Percentiles rank a stretch among this genome's conserved stretches.
Conservation (phyloP, 768 basidiomycete species). For the Serendipita sp. region DNA sequence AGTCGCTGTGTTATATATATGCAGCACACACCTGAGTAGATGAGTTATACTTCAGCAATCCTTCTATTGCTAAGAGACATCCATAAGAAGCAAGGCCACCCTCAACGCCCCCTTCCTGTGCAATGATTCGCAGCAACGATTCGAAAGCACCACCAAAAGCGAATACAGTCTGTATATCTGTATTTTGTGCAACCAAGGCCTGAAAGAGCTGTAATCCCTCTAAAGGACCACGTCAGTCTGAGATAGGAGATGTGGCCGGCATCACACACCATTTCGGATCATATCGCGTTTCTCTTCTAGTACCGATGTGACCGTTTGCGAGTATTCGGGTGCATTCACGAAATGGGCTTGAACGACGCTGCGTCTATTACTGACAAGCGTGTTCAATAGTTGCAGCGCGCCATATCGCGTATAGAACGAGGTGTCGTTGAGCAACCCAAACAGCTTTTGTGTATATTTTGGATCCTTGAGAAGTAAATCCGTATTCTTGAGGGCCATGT, state of each 20-base stretch:
- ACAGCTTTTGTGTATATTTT: constrained; percentile 54
- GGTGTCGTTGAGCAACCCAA: constrained; percentile 54
- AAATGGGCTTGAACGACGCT: constrained; percentile 81
- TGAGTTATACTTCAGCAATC: constrained; percentile 78
- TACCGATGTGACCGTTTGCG: constrained; percentile 36
- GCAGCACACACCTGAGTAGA: constrained; percentile 65
- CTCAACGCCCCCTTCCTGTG: constrained; percentile 79
- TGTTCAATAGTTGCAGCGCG: constrained; percentile 64
- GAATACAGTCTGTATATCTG: constrained; percentile 90
- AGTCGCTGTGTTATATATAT: not conserved
- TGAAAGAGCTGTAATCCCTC: constrained; percentile 77
- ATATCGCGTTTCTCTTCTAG: constrained; percentile 81
- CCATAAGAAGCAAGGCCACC: constrained; percentile 76
- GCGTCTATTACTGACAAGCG: constrained; percentile 66
- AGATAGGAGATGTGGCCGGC: constrained; percentile 5
- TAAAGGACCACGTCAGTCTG: constrained; percentile 18
- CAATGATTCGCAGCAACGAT: constrained; percentile 77
- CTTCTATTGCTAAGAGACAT: constrained; percentile 71
- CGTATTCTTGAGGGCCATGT: constrained; percentile 70
- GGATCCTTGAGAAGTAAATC: constrained; percentile 63
- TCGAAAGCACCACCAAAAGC: constrained; percentile 97
- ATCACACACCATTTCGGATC: constrained; percentile 63
- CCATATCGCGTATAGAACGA: constrained; percentile 75
- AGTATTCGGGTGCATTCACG: constrained; percentile 62
- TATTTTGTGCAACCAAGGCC: constrained; percentile 63